Evolutionary conservation across 768 basidiomycete genomes (phyloP).

Genomic region (Strobilomyces confusus): DNA sequence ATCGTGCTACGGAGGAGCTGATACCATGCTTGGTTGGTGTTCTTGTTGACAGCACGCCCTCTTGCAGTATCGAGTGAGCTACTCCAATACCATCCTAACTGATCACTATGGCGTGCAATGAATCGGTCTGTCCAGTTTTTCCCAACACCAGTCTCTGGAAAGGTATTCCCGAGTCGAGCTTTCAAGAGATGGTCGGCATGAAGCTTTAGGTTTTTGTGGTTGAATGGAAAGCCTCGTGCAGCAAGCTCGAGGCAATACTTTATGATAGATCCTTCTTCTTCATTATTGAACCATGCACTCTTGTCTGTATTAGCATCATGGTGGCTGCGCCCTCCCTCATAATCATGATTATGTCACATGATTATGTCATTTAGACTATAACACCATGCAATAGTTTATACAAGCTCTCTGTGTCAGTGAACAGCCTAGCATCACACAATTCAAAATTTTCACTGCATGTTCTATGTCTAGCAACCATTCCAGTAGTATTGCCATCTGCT

Average conservation of each 20-base stretch:
- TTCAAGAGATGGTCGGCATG: background rate
- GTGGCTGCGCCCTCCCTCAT: background rate
- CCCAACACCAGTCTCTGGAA: background rate
- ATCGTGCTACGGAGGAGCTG: constrained; percentile 28
- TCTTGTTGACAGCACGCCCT: constrained; percentile 34
- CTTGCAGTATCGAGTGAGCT: background rate
- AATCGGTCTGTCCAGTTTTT: background rate
- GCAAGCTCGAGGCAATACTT: background rate
- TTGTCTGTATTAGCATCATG: background rate
- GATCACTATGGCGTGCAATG: background rate
- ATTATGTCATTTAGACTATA: too few relatives aligned
- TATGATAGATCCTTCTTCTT: background rate
- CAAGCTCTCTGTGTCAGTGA: too few relatives aligned
- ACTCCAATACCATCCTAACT: background rate
- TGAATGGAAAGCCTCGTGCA: background rate
- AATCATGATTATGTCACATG: too few relatives aligned
- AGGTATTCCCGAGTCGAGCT: background rate
- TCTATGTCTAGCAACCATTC: too few relatives aligned
- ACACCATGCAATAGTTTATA: too few relatives aligned
- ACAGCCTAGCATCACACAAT: too few relatives aligned
- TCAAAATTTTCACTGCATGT: too few relatives aligned
- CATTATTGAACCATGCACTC: background rate
- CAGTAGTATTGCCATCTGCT: too few relatives aligned
- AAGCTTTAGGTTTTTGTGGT: background rate
- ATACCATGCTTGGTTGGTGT: constrained; percentile 29